phyloP scores from a whole-genome alignment of 2,329 filamentous ascomycete species.

The Diaporthe ilicicola region DNA sequence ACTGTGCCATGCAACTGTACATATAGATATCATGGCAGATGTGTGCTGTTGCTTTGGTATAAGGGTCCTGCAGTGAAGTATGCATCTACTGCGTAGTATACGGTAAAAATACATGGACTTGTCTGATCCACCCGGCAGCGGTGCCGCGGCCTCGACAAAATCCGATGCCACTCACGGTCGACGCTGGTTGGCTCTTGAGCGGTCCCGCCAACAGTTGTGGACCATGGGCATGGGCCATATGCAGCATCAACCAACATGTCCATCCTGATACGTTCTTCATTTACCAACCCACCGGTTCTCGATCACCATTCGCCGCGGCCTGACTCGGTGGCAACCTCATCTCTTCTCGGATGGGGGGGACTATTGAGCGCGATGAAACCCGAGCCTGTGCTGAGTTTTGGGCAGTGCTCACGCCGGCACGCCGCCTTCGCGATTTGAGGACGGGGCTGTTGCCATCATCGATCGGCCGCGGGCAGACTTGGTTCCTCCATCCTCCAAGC shows the following conservation, averaged over 20 bases:
- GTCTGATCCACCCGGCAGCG: not conserved
- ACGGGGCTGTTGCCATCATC: too few relatives aligned
- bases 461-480: too few relatives aligned
- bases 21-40: too few relatives aligned
- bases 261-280: constrained; percentile 17
- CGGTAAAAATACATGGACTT: not conserved
- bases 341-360: not conserved
- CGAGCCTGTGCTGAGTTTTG: not conserved
- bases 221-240: not conserved
- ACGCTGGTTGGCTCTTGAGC: not conserved
- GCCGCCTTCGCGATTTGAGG: not conserved
- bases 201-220: not conserved
- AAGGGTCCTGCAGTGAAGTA: too few relatives aligned
- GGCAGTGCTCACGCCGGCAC: not conserved
- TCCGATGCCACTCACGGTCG: not conserved
- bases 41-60: too few relatives aligned
- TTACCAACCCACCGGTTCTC: constrained; percentile 18
- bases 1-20: not conserved
- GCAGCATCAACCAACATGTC: constrained; percentile 23
- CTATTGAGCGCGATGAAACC: not conserved
- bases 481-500: too few relatives aligned
- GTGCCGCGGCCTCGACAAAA: constrained; percentile 4
- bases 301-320: constrained; percentile 6
- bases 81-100: not conserved
- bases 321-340: constrained; percentile 9